Evolutionary conservation across 192 early-diverging fungal genomes (phyloP), one percentile per base, ranked within the genome.

Genomic region (Entophlyctis luteolus): DNA sequence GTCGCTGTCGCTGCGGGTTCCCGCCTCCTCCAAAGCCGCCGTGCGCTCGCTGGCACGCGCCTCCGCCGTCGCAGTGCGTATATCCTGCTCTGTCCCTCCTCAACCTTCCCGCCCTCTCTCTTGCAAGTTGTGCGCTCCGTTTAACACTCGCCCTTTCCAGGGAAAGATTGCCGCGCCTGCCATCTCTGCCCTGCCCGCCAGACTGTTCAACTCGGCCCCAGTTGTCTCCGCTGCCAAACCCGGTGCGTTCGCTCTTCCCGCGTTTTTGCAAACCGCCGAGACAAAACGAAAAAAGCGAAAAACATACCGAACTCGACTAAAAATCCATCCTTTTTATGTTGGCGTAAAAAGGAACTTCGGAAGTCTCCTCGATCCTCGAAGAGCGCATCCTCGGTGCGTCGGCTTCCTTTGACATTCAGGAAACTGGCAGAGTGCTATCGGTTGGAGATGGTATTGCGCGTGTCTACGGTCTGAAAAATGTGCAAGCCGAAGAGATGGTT

Each of bases 381-480:
- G 86, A 95, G 81, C 88, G 96, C 72, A 98, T 98, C 77, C 85
- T 91, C 57, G 94, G 96, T 60, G 82, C 89, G 56, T 80, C 81
- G 81, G 76, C 83, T 67, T 83, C 87, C 70, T 87, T 88, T 73
- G 93, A 98, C 75, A 87, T 98, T 67, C 89, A 94, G 77, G 95
- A 98, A 83, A 98, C 95, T 48, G 97, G 95, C 59, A 92, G 95
- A 77, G 96, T 99, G 58, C 84, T 99, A 74, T 98, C 96, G 76
- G 95, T 99, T 73, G 95, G 96, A 90, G 96, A 99, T 81, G 96
- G 96, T 95, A 98, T 99, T 85, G 96, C 96, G 67, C 95, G 96
- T 88, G 93, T 99, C 59, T 95, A 95, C 68, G 97, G 94, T 57
- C 86, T 98, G 81, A 95, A 92, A 86, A 99, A 98, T 81, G 84